Evolutionary conservation across 2,329 filamentous ascomycete genomes (phyloP).

Genomic region (Ophiocordyceps camponoti-saundersi): DNA sequence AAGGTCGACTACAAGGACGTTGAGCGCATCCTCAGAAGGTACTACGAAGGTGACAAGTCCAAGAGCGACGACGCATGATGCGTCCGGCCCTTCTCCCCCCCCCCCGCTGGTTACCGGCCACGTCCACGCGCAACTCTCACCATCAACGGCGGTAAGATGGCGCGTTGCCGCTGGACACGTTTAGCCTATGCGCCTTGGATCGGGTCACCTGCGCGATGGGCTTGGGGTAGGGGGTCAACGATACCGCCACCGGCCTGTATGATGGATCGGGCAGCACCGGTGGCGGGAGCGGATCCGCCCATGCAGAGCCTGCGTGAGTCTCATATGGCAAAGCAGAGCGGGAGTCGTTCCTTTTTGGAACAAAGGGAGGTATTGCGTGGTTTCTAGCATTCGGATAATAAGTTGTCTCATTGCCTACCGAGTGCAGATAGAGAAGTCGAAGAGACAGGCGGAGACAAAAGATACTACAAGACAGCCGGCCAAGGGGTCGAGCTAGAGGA

Average conservation of each 20-base stretch:
- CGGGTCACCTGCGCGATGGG: no score
- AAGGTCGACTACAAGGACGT: constrained; percentile 64
- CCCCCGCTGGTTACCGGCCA: neutral
- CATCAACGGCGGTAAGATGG: no score
- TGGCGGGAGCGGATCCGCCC: no score
- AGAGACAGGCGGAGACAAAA: neutral
- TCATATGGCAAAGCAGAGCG: neutral
- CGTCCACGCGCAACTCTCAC: neutral
- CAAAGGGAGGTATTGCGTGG: neutral
- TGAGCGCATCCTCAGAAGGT: constrained; percentile 51
- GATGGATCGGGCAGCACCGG: no score
- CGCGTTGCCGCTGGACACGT: no score
- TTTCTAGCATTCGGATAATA: neutral
- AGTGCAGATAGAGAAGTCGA: neutral
- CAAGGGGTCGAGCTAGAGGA: neutral
- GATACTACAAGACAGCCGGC: neutral
- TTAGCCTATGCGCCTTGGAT: no score
- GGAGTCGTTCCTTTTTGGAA: neutral
- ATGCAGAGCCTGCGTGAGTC: no score
- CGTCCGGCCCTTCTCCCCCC: neutral
- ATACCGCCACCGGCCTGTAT: no score
- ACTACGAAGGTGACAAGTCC: constrained; percentile 27
- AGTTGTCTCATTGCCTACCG: neutral
- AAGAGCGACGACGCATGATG: constrained; percentile 2
- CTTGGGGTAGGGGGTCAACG: no score